Conservation (phyloP, 495 filamentous ascomycete species). For the Annulohypoxylon bovei region DNA sequence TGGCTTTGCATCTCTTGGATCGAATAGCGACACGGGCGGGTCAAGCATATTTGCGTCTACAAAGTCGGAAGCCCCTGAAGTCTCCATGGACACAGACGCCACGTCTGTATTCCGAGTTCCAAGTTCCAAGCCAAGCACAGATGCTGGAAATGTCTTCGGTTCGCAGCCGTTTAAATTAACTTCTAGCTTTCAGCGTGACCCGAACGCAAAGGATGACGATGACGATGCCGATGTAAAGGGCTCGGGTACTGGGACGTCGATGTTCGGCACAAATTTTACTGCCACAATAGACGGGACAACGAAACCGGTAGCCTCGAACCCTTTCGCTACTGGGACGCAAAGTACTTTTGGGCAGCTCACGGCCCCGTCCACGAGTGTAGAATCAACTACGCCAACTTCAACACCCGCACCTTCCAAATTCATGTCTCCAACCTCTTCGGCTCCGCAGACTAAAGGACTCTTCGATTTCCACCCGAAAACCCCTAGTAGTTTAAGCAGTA, state of each 20-base stretch:
- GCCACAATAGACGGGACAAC: slow-evolving; percentile 58
- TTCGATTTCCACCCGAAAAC: slow-evolving; percentile 42
- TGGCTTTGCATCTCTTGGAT: slow-evolving; percentile 63
- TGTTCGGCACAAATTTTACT: slow-evolving; percentile 69
- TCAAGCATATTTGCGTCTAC: slow-evolving; percentile 63
- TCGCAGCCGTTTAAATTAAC: slow-evolving; percentile 74
- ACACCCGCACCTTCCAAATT: slow-evolving; percentile 63
- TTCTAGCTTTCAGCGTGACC: slow-evolving; percentile 83
- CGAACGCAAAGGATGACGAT: slow-evolving; percentile 70
- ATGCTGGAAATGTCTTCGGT: slow-evolving; percentile 61
- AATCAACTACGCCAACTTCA: slow-evolving; percentile 66
- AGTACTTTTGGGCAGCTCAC: slow-evolving; percentile 45
- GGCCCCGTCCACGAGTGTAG: slow-evolving; percentile 39
- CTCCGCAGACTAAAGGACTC: slow-evolving; percentile 23
- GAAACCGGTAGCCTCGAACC: slow-evolving; percentile 45
- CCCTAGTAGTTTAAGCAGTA: slow-evolving; percentile 14
- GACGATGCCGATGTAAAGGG: slow-evolving; percentile 60
- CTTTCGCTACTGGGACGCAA: slow-evolving; percentile 32
- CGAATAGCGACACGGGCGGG: slow-evolving; percentile 44
- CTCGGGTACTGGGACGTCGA: slow-evolving; percentile 51
- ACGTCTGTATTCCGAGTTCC: slow-evolving; percentile 52
- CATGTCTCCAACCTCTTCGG: slow-evolving; percentile 24
- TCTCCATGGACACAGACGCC: slow-evolving; percentile 54
- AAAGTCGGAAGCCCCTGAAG: slow-evolving; percentile 49
- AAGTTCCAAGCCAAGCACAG: slow-evolving; percentile 55